A percentile compares a stretch with the other conserved stretches of the same genome.
Conservation (phyloP, 225 moss, liverwort and hornwort species). For the Polytrichum commune region DNA sequence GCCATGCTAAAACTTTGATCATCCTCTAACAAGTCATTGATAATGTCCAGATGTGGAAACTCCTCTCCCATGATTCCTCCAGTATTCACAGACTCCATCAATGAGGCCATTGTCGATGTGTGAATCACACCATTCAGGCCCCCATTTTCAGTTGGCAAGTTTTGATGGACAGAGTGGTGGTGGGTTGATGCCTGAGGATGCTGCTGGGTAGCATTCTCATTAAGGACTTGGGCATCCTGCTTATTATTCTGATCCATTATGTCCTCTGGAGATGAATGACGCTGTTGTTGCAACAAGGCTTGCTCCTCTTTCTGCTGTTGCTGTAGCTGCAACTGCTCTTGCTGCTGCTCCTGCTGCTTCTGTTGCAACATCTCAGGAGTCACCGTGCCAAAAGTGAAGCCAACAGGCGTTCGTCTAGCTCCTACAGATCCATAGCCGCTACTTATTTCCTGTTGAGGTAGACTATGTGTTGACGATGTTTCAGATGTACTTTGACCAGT, state of each 20-base stretch:
- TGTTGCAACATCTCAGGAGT: slow-evolving; percentile 86
- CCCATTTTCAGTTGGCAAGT: slow-evolving; percentile 37
- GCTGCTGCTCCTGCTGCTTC: slow-evolving; percentile 20
- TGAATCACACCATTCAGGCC: slow-evolving; percentile 42
- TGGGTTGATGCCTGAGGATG: slow-evolving; percentile 21
- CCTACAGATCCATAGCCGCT: slow-evolving; percentile 40
- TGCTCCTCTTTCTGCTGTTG: slow-evolving; percentile 42
- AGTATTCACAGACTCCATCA: slow-evolving; percentile 54
- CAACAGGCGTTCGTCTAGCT: slow-evolving; percentile 64
- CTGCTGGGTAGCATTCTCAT: slow-evolving; percentile 36
- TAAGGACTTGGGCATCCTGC: slow-evolving; percentile 40
- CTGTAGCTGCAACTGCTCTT: slow-evolving; percentile 46
- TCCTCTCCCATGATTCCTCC: slow-evolving; percentile 87
- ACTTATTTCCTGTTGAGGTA: slow-evolving; percentile 39
- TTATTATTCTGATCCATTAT: slow-evolving; percentile 29
- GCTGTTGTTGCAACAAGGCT: slow-evolving; percentile 32
- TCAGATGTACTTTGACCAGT: slow-evolving; percentile 32
- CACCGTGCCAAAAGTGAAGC: slow-evolving; percentile 96
- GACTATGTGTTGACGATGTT: slow-evolving; percentile 2
- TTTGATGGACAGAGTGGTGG: slow-evolving; percentile 37
- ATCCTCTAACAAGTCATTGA: slow-evolving; percentile 94
- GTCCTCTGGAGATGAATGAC: slow-evolving; percentile 24
- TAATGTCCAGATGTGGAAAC: slow-evolving; percentile 97
- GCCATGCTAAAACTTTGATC: slow-evolving; percentile 71
- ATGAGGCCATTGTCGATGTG: slow-evolving; percentile 27